These are phyloP conservation scores for Metschnikowia koreensis DNA, from an alignment of 805 yeast species.

Conservation along the genomic window DNA sequence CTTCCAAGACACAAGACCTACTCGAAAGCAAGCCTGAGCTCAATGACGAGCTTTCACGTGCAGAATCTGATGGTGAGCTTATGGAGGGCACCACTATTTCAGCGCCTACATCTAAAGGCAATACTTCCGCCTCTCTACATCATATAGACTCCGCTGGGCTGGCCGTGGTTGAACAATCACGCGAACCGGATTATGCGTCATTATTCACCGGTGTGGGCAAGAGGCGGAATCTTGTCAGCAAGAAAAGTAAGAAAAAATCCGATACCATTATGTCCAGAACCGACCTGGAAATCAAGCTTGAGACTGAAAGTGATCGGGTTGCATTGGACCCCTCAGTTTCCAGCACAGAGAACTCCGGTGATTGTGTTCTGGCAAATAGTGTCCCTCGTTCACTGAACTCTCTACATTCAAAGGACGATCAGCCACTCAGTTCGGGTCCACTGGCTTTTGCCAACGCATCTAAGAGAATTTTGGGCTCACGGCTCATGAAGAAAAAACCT, in stretches of 20 bases:
- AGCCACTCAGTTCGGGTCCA: constrained; percentile 2
- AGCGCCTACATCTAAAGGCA: not conserved
- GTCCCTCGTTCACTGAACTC: constrained; percentile 11
- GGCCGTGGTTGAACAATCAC: constrained; percentile 2
- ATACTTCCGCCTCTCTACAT: constrained; percentile 5
- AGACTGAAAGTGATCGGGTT: not conserved
- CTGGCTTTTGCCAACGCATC: constrained; percentile 34
- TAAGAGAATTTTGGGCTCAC: constrained; percentile 40
- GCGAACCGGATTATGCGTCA: constrained; percentile 44
- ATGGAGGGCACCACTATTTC: not conserved
- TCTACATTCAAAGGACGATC: constrained; percentile 9
- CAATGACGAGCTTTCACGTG: not conserved
- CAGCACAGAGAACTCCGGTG: constrained; percentile 16
- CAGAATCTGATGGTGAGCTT: not conserved
- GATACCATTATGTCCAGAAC: constrained; percentile 22
- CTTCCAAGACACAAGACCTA: constrained; percentile 11
- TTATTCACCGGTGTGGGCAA: constrained; percentile 44
- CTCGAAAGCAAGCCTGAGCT: constrained; percentile 2
- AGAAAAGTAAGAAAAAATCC: constrained; percentile 21
- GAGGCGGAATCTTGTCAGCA: constrained; percentile 31
- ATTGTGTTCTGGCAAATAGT: constrained; percentile 9
- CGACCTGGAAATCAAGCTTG: constrained; percentile 11
- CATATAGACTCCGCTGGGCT: constrained; percentile 10
- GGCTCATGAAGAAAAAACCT: constrained; percentile 33
- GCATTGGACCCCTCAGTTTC: constrained; percentile 11